Percentiles rank a stretch among this genome's conserved stretches.
Evolutionary conservation across 2,329 filamentous ascomycete species (phyloP).

Genomic region (Orbilia javanica): DNA sequence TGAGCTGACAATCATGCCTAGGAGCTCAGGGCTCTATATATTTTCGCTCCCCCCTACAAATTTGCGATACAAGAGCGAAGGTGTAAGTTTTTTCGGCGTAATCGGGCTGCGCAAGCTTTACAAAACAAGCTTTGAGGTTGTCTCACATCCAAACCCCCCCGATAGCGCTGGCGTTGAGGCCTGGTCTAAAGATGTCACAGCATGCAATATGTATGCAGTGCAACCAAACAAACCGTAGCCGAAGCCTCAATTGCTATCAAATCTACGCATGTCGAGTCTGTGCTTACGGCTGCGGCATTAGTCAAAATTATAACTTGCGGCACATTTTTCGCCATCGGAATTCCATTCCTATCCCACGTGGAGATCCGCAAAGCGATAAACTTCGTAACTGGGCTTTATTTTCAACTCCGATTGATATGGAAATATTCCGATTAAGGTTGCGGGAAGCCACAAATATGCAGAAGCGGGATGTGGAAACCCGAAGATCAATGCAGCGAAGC

Average conservation of each 20-base stretch:
- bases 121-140: conserved; percentile 3
- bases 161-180: too few relatives aligned
- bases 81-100: too few relatives aligned
- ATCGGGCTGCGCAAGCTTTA: not conserved
- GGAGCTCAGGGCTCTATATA: not conserved
- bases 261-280: not conserved
- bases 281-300: not conserved
- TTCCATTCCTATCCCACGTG: not conserved
- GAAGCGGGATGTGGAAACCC: not conserved
- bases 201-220: not conserved
- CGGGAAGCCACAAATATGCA: not conserved
- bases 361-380: not conserved
- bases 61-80: not conserved
- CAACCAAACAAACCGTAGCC: not conserved
- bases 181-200: not conserved
- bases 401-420: not conserved
- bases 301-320: too few relatives aligned
- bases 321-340: not conserved
- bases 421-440: conserved; percentile 1
- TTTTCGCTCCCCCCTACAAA: not conserved
- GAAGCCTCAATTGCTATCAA: not conserved
- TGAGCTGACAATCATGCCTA: conserved; percentile 1
- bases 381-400: not conserved
- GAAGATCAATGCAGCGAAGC: not conserved
- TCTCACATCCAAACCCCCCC: too few relatives aligned